Percentiles rank a stretch among this genome's conserved stretches.
Conservation (phyloP, 2,329 filamentous ascomycete species). For the Hymenoscyphus repandus region DNA sequence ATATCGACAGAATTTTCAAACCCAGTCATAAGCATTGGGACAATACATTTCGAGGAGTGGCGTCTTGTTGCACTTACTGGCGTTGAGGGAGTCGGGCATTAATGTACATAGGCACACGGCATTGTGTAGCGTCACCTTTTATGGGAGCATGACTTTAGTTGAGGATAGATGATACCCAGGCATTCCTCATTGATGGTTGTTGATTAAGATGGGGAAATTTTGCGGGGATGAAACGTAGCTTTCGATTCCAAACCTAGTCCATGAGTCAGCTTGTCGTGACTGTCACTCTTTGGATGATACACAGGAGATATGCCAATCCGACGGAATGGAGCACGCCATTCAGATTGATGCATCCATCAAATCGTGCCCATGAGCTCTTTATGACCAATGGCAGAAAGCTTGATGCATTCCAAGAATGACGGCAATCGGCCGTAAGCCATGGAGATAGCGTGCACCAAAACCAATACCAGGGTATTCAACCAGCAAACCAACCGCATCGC, state of each 20-base stretch:
- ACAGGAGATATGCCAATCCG: too few relatives aligned
- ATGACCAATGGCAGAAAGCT: background rate
- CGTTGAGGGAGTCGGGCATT: background rate
- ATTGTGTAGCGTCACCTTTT: background rate
- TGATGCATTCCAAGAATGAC: too few relatives aligned
- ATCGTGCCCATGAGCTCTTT: background rate
- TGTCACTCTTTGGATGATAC: too few relatives aligned
- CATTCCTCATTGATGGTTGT: background rate
- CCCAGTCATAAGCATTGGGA: background rate
- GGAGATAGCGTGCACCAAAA: background rate
- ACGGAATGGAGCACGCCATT: too few relatives aligned
- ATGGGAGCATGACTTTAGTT: constrained; percentile 3
- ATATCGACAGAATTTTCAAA: background rate
- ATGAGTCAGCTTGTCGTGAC: background rate
- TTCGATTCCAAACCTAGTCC: background rate
- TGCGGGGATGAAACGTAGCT: background rate
- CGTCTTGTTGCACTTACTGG: constrained; percentile 9
- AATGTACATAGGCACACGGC: constrained; percentile 7
- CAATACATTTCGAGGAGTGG: background rate
- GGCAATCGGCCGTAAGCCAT: background rate
- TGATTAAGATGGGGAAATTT: background rate
- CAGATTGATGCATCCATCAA: too few relatives aligned
- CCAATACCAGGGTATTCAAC: background rate
- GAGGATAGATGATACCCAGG: constrained; percentile 12
- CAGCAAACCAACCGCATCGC: background rate